Evolutionary conservation across 805 yeast species (phyloP).

Genomic region (Wickerhamia fluorescens): DNA sequence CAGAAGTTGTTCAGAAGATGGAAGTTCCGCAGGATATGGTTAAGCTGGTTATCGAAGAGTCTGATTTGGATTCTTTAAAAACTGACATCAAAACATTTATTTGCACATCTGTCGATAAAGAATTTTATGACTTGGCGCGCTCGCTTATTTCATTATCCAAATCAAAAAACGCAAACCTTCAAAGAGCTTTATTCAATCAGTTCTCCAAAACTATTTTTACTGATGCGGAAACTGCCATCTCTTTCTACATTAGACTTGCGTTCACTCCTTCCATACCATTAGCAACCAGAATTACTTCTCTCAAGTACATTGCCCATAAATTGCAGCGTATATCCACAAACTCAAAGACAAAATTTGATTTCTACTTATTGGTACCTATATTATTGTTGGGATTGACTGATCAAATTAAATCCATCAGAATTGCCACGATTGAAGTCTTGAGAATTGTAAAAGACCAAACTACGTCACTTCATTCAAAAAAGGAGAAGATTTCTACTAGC

Average conservation of each 20-base stretch:
- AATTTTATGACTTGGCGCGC: conserved; percentile 36
- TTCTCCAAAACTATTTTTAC: conserved; percentile 23
- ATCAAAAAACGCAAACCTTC: conserved; percentile 5
- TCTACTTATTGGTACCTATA: conserved; percentile 54
- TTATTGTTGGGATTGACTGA: conserved; percentile 49
- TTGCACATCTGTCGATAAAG: conserved; percentile 22
- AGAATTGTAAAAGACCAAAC: conserved; percentile 23
- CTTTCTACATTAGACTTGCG: conserved; percentile 53
- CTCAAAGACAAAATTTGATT: conserved; percentile 20
- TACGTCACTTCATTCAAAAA: conserved; percentile 25
- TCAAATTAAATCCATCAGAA: conserved; percentile 44
- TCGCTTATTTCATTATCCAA: conserved; percentile 24
- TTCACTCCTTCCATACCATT: conserved; percentile 54
- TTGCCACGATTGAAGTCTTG: conserved; percentile 14
- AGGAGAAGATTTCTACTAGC: conserved; percentile 21
- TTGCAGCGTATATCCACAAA: conserved; percentile 23
- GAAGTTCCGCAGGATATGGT: conserved; percentile 13
- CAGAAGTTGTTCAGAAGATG: conserved; percentile 5
- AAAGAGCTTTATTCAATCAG: conserved; percentile 7
- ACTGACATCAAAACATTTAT: conserved; percentile 27
- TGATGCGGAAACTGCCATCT: conserved; percentile 37
- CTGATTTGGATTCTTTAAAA: conserved; percentile 9
- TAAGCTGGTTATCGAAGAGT: too few relatives aligned
- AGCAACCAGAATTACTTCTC: conserved; percentile 45
- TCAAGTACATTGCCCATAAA: conserved; percentile 32